Percentiles rank a stretch among this genome's conserved stretches.
Evolutionary conservation across 2,329 filamentous ascomycete species (phyloP).

Genomic region (Ilyonectria robusta): DNA sequence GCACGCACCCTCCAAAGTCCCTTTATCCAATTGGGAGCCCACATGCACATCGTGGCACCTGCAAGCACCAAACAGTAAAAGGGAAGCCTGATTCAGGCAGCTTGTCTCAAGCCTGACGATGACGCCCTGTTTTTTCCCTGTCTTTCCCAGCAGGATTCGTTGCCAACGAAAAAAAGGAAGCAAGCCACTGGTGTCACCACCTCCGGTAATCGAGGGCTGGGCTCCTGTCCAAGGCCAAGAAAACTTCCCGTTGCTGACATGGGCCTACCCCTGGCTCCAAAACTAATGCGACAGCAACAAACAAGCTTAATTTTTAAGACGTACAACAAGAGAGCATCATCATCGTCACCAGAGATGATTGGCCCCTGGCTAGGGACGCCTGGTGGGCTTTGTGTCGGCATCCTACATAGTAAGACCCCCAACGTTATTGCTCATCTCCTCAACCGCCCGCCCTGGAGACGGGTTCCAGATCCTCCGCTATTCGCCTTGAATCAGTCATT

Average conservation of each 20-base stretch:
- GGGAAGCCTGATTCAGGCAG: neutral
- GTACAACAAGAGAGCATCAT: neutral
- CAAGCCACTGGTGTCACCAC: neutral
- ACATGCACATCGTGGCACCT: constrained; percentile 3
- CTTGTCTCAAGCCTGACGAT: neutral
- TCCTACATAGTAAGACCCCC: neutral
- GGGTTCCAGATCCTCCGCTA: constrained; percentile 5
- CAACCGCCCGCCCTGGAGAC: constrained; percentile 1
- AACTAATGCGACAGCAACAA: constrained; percentile 9
- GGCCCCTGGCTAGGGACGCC: neutral
- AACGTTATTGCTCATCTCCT: constrained; percentile 18
- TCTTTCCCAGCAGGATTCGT: neutral
- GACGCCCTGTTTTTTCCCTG: neutral
- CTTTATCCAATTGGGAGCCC: neutral
- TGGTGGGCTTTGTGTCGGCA: neutral
- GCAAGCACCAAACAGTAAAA: neutral
- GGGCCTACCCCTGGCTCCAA: neutral
- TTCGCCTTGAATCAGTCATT: neutral
- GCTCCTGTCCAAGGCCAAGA: neutral
- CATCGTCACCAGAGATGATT: constrained; percentile 12
- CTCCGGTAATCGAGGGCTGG: neutral
- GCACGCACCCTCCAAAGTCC: neutral
- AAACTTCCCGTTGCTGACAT: neutral
- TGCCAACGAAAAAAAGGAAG: neutral
- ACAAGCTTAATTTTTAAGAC: constrained; percentile 29